phyloP scores from a whole-genome alignment of 2,329 filamentous ascomycete genomes.

The Alternaria dauci region DNA sequence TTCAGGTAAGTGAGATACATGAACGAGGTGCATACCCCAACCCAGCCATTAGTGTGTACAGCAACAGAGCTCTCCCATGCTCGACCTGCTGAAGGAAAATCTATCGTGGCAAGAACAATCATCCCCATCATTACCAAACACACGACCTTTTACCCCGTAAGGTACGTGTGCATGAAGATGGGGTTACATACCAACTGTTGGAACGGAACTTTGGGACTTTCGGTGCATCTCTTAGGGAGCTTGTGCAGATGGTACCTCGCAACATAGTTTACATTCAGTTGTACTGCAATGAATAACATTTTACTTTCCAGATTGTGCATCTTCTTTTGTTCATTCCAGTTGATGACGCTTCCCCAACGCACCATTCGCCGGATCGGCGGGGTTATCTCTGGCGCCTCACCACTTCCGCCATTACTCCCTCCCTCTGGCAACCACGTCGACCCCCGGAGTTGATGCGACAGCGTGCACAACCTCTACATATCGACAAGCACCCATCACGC shows the following conservation, averaged over 20 bases:
- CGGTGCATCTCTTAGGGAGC: background rate
- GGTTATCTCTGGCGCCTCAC: conserved; percentile 25
- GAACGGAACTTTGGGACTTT: conserved; percentile 8
- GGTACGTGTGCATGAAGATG: conserved; percentile 71
- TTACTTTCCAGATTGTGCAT: background rate
- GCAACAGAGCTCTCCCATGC: conserved; percentile 67
- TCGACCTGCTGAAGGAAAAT: conserved; percentile 72
- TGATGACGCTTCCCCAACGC: conserved; percentile 20
- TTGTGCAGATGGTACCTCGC: background rate
- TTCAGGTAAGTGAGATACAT: conserved; percentile 19
- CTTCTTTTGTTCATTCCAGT: conserved; percentile 6
- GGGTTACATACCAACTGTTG: conserved; percentile 60
- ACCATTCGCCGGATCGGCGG: conserved; percentile 22
- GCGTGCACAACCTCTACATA: conserved; percentile 23
- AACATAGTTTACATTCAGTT: conserved; percentile 1
- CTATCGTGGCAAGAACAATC: conserved; percentile 69
- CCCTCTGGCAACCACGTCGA: conserved; percentile 1
- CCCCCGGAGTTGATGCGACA: conserved; percentile 38
- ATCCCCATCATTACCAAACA: conserved; percentile 72
- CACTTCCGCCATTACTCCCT: conserved; percentile 2
- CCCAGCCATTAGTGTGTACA: conserved; percentile 76
- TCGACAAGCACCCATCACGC: conserved; percentile 28
- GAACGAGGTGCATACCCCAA: conserved; percentile 28
- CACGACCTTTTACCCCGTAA: conserved; percentile 60
- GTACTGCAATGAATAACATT: conserved; percentile 15